Evolutionary conservation across 495 filamentous ascomycete species (phyloP).

Genomic region (Aeminium ludgeri): DNA sequence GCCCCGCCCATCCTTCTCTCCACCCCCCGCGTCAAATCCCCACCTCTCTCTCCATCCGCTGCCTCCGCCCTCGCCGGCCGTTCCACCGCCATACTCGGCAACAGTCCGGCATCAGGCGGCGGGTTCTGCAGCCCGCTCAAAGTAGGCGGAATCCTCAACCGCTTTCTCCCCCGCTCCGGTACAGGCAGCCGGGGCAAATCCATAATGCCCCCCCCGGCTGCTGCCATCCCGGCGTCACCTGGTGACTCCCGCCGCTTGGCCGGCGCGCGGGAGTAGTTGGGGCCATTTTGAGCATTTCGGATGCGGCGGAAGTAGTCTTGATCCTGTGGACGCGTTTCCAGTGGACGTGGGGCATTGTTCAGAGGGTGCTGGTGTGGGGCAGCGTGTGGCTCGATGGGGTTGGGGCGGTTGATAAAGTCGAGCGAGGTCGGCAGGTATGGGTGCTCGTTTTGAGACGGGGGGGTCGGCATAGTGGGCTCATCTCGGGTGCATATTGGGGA

Average conservation of each 20-base stretch:
- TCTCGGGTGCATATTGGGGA: too few species aligned
- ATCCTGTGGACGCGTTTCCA: not conserved
- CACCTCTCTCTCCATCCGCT: too few species aligned
- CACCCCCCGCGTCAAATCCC: too few species aligned
- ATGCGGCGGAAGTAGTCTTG: not conserved
- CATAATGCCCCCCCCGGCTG: not conserved
- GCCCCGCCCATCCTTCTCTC: too few species aligned
- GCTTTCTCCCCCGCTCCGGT: constrained; percentile 5
- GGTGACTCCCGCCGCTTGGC: constrained; percentile 8
- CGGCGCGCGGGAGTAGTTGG: not conserved
- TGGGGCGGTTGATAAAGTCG: constrained; percentile 12
- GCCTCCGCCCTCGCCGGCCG: not conserved
- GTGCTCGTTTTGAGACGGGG: too few species aligned
- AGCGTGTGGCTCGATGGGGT: constrained; percentile 14
- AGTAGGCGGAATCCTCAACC: constrained; percentile 21
- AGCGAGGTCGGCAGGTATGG: constrained; percentile 11
- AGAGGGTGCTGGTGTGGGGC: constrained; percentile 11
- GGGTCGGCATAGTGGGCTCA: too few species aligned
- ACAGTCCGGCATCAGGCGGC: constrained; percentile 22
- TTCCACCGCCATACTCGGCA: constrained; percentile 22
- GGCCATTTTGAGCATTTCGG: not conserved
- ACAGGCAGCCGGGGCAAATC: constrained; percentile 11
- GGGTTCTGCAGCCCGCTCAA: constrained; percentile 25
- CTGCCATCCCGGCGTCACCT: too few species aligned
- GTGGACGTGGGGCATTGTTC: constrained; percentile 2